Evolutionary conservation across 306 rosid species (phyloP), one percentile per base, ranked within the genome.

Genomic region (Lithocarpus polystachyus): DNA sequence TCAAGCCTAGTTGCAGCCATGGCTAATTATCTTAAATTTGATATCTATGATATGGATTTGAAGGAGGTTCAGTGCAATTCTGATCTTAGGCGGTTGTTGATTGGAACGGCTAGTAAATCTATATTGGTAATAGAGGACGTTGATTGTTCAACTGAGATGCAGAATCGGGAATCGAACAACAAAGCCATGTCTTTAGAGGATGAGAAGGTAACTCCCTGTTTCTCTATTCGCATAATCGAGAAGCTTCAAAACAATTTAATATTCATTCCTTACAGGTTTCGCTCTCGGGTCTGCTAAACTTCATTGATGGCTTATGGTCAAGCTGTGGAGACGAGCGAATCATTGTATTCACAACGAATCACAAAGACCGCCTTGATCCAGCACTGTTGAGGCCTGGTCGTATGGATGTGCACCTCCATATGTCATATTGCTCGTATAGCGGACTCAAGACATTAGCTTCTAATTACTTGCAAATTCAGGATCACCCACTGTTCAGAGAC

Each of bases 231-330:
- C 75, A 43, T 22, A 2, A 20, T 69, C 33, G 52, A 18, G 31
- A 65, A 2, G 22, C 43, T 65, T 18, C 71, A 18, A 15, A 65
- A 14, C 45, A 31, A 65, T 6, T 31, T 17, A 17, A 14, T 29
- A 33, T 65, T 26, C 13, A 43, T 43, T 28, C 55, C 40, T 72
- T n/a, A 2, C 78, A 91, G 93, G 60, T 89, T 33, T 87, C 82
- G 5, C 84, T 85, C n/a, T 90, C 89, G 3, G 91, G 83, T 18
- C 52, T 88, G n/a, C 56, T 88, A 72, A 89, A 89, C 87, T 83
- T 89, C 87, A 83, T 83, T 35, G 94, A 85, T 68, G 91, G 92
- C 23, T 75, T 91, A 76, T 91, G 93, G 93, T 86, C 90, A 5
- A 88, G 87, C 81, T 85, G 97, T 59, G 89, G 93, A 68, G 91